A percentile compares a stretch with the other conserved stretches of the same genome.
Conservation (phyloP, 2,329 filamentous ascomycete genomes). For the Colletotrichum acutatum region DNA sequence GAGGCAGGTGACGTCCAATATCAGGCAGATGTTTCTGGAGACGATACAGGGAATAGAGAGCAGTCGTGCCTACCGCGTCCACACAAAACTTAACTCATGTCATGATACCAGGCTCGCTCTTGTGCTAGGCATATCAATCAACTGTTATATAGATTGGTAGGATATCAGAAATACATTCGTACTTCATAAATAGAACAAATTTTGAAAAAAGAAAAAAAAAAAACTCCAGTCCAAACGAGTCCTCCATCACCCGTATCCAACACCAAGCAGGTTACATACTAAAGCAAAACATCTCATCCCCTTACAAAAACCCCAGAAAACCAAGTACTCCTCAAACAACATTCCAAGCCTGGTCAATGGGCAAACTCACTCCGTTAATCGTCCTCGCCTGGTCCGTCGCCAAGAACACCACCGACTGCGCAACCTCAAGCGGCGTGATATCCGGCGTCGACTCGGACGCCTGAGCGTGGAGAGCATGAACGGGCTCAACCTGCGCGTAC, state of each 20-base stretch:
- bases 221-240: too few relatives aligned
- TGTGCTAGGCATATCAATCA: background rate
- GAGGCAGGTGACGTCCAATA: too few relatives aligned
- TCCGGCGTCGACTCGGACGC: conserved; percentile 35
- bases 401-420: conserved; percentile 50
- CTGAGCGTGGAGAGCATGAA: conserved; percentile 44
- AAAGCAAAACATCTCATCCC: too few relatives aligned
- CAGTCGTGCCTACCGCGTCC: too few relatives aligned
- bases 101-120: background rate
- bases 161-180: background rate
- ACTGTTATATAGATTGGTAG: background rate
- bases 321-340: conserved; percentile 39
- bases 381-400: conserved; percentile 47
- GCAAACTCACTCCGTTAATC: conserved; percentile 49
- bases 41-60: too few relatives aligned
- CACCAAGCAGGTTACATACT: background rate
- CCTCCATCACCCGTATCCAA: too few relatives aligned
- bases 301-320: background rate
- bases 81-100: too few relatives aligned
- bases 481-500: conserved; percentile 41
- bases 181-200: background rate
- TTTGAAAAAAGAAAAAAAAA: too few relatives aligned
- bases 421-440: conserved; percentile 46
- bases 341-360: conserved; percentile 50
- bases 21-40: too few relatives aligned